phyloP scores from a whole-genome alignment of 805 yeast species.

The Candida caryicola region DNA sequence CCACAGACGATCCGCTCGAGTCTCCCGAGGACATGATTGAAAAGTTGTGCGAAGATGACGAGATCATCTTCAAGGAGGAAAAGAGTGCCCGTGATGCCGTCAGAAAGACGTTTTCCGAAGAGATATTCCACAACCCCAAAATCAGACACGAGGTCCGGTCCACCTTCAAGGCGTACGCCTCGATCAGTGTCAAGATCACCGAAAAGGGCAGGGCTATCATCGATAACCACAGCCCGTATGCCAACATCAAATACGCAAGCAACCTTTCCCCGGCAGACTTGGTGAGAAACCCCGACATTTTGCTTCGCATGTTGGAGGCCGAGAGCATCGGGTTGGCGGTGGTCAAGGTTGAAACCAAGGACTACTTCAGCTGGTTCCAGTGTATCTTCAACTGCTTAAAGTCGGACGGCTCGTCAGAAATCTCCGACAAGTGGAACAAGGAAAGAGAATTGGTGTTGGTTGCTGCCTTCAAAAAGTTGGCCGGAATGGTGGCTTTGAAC shows the following conservation, averaged over 20 bases:
- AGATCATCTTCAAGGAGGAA: constrained; percentile 52
- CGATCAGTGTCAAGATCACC: constrained; percentile 71
- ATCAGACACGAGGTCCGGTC: constrained; percentile 68
- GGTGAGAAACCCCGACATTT: constrained; percentile 71
- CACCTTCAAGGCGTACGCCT: constrained; percentile 61
- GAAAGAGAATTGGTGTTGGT: constrained; percentile 67
- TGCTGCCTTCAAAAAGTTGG: constrained; percentile 63
- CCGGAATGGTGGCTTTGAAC: constrained; percentile 65
- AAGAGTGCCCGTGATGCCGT: constrained; percentile 70
- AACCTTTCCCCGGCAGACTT: constrained; percentile 78
- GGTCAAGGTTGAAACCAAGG: constrained; percentile 57
- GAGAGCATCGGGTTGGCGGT: constrained; percentile 73
- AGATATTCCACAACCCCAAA: constrained; percentile 75
- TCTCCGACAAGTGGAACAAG: constrained; percentile 77
- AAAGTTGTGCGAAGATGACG: constrained; percentile 42
- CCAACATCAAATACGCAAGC: constrained; percentile 87
- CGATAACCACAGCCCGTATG: constrained; percentile 75
- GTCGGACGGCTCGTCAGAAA: constrained; percentile 75
- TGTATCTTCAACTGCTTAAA: constrained; percentile 51
- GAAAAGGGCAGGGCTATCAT: constrained; percentile 71
- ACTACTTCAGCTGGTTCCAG: constrained; percentile 40
- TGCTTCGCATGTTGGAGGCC: constrained; percentile 88
- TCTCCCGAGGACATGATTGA: constrained; percentile 62
- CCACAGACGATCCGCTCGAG: constrained; percentile 63
- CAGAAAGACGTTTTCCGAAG: constrained; percentile 72